Evolutionary conservation across 257 asterid species (phyloP).

Genomic region (Coffea eugenioides): DNA sequence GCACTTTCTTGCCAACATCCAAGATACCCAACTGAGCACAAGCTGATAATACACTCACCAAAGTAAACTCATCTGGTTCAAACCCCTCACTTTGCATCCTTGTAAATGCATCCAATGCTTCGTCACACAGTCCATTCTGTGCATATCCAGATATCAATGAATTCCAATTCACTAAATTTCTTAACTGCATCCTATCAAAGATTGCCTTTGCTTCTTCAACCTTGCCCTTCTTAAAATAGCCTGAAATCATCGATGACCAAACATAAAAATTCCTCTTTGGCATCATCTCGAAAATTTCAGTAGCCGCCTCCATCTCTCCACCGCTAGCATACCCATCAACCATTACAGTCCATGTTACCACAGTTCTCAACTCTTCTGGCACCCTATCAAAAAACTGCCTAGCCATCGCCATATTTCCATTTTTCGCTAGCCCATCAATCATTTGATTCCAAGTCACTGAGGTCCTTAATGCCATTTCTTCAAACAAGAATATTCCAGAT

Average conservation of each 20-base stretch:
- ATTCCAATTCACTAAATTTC: conserved; percentile 83
- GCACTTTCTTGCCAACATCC: conserved; percentile 58
- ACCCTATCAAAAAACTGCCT: conserved; percentile 48
- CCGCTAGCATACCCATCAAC: conserved; percentile 53
- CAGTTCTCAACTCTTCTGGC: conserved; percentile 57
- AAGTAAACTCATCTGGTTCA: conserved; percentile 71
- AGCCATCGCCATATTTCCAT: conserved; percentile 54
- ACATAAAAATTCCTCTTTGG: conserved; percentile 47
- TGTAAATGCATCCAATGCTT: conserved; percentile 50
- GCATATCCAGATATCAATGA: conserved; percentile 74
- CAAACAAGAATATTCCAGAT: conserved; percentile 45
- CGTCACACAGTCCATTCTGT: conserved; percentile 58
- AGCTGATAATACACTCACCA: conserved; percentile 64
- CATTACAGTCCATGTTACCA: conserved; percentile 80
- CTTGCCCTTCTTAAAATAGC: conserved; percentile 71
- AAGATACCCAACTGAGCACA: conserved; percentile 73
- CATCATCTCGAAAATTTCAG: conserved; percentile 57
- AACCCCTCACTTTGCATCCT: conserved; percentile 59
- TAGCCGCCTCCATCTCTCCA: conserved; percentile 69
- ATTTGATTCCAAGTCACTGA: conserved; percentile 74
- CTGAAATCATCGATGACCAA: conserved; percentile 69
- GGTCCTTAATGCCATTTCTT: conserved; percentile 41
- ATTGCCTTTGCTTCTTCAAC: conserved; percentile 45
- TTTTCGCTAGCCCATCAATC: conserved; percentile 63
- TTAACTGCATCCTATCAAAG: conserved; percentile 53